Base-by-base conservation (phyloP, 1,284 basidiomycete species). In the Austroboletus rostrupii region DNA sequence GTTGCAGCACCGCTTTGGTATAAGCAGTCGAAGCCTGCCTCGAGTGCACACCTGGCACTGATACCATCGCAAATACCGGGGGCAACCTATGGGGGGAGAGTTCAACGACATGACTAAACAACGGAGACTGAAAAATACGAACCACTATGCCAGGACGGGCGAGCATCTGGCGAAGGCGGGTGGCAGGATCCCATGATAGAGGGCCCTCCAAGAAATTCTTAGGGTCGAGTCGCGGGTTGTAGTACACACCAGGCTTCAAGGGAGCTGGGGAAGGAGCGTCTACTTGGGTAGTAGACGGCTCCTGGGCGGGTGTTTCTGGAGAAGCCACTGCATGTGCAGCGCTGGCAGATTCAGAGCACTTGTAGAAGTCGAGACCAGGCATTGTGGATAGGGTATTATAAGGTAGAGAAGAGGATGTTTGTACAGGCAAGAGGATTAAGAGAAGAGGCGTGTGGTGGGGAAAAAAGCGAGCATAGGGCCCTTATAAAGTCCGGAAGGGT, bases 51-150 rank as follows among this genome's bases (percentile, higher is more conserved):
- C 21, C 88, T 78, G 5, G 88, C 87, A 57, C 83, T 86, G 65
- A 90, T 89, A 46, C 88, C 87, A 55, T 90, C 88, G 58, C 85
- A 90, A 39, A 90, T 87, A 48, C 88, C 88, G 7, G 87, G 87
- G 2, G 85, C 85, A 58, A 85, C 70, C 83, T 85, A 37, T 5
- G 1, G 17, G 33, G 5, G 16, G 6, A n/a, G 13, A 33, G 35
- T 37, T 37, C 5, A n/a, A 37, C n/a, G 20, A 37, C 16, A 5
- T 37, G 10, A 37, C 21, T 19, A 11, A 37, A 3, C 33, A 3
- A n/a, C 12, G 38, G 5, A 31, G 28, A 14, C 19, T 9, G 16
- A 33, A 11, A 0, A 41, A 2, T 43, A 72, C 81, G 53, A 72
- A 87, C 86, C 35, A 89, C 81, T 49, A 89, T 88, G 31, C 86